A percentile compares a stretch with the other conserved stretches of the same genome.
Conservation (phyloP, 1,139 yeast species). For the Geotrichum macrosporum region DNA sequence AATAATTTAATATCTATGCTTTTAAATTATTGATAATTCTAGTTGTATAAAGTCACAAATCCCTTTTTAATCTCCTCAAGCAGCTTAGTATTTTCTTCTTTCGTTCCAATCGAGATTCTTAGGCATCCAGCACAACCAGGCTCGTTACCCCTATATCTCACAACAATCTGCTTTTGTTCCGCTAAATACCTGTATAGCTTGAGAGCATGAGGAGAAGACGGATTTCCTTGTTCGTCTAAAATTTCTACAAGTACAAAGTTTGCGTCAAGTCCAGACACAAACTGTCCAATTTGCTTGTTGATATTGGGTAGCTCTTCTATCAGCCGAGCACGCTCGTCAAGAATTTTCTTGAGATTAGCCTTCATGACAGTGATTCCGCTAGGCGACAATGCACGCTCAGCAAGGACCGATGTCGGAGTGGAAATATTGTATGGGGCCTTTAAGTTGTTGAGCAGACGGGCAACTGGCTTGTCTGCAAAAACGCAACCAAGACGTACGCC, state of each 20-base stretch:
- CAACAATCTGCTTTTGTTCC: slow-evolving; percentile 66
- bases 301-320: slow-evolving; percentile 51
- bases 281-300: slow-evolving; percentile 58
- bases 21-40: neutral
- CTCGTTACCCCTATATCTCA: slow-evolving; percentile 86
- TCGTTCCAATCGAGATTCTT: slow-evolving; percentile 82
- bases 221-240: slow-evolving; percentile 48
- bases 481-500: slow-evolving; percentile 88
- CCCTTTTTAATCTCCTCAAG: slow-evolving; percentile 48
- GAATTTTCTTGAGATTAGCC: slow-evolving; percentile 48
- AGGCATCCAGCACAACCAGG: slow-evolving; percentile 83
- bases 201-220: slow-evolving; percentile 67
- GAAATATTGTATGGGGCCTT: slow-evolving; percentile 96
- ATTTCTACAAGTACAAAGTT: slow-evolving; percentile 77
- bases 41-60: slow-evolving; percentile 28
- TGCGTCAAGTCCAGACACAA: slow-evolving; percentile 84
- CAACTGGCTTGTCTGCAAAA: slow-evolving; percentile 55
- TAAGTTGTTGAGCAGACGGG: slow-evolving; percentile 73
- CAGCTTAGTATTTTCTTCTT: slow-evolving; percentile 60
- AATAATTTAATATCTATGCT: neutral
- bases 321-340: slow-evolving; percentile 52
- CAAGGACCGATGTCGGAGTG: slow-evolving; percentile 71
- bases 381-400: slow-evolving; percentile 61
- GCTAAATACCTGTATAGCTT: slow-evolving; percentile 68
- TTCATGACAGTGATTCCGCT: slow-evolving; percentile 61